Base-by-base conservation (phyloP, 768 basidiomycete genomes). In the Tulasnella sp. region DNA sequence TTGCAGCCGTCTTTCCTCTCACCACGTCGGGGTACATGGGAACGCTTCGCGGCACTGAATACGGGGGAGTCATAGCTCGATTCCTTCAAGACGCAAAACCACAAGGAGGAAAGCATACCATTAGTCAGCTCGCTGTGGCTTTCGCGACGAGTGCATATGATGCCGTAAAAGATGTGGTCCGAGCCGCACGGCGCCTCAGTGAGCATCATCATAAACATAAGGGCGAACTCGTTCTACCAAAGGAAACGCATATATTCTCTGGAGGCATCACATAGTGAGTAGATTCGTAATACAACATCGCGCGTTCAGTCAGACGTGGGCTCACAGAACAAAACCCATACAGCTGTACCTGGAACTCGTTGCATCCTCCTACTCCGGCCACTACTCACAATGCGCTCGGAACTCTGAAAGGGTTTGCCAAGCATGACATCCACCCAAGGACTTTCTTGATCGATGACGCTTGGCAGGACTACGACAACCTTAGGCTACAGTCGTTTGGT, bases 391-490 rank as follows among this genome's bases (percentile, higher is more conserved):
- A 62, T 25, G 56, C 61, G 8, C 31, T 62, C 15, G 44, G 45
- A 15, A 34, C 61, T 0, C 48, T 62, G 31, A 41, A 46, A 12
- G 8, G 22, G 3, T 51, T 59, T 30, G 48, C 57, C n/a, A 31
- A 50, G 45, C 30, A 44, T 43, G 38, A 34, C 12, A 62, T 62
- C 43, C 49, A 52, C 29, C 61, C 61, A 2, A 22, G 34, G 49
- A 51, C 55, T 48, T 52, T 62, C 49, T 55, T 62, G 3, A 62
- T 62, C 41, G 61, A 62, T 42, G 61, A 62, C 43, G 61, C 56
- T 27, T 62, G 61, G 61, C 61, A 62, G 27, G 56, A 57, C 30
- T 44, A 41, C 24, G 45, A 59, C 21, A 49, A 62, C 49, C 22
- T 24, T 34, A 48, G 45, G 38, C 38, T 62, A 9, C 56, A 57